These are phyloP conservation scores for Globisporangium orthogonon DNA, from an alignment of 352 stramenopile genomes.

Conservation along the genomic window DNA sequence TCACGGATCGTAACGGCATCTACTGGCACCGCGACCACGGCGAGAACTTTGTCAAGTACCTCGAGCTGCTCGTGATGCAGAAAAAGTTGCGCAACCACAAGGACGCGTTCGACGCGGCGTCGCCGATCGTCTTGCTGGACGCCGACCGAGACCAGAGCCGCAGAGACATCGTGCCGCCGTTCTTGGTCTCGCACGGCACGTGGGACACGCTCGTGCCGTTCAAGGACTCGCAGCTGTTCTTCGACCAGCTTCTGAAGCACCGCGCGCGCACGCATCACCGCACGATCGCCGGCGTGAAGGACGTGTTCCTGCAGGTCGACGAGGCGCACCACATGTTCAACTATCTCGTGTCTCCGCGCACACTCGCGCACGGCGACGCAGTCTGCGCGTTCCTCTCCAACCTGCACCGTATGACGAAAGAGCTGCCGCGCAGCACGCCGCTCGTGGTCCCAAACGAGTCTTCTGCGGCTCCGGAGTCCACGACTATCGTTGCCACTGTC, in stretches of 20 bases:
- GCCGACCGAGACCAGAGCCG: conserved; percentile 19
- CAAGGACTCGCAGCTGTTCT: conserved; percentile 66
- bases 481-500: background rate
- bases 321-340: conserved; percentile 72
- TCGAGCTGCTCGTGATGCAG: conserved; percentile 68
- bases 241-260: conserved; percentile 25
- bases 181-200: conserved; percentile 63
- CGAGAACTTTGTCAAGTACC: conserved; percentile 53
- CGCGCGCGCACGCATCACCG: conserved; percentile 7
- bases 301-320: conserved; percentile 61
- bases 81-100: conserved; percentile 38
- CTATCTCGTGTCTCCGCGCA: conserved; percentile 61
- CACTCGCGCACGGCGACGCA: conserved; percentile 58
- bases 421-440: conserved; percentile 5
- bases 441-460: background rate
- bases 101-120: conserved; percentile 49
- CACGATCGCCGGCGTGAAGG: conserved; percentile 22
- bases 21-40: conserved; percentile 54
- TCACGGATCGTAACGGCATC: conserved; percentile 59
- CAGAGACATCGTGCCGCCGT: conserved; percentile 45
- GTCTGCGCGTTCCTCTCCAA: conserved; percentile 60
- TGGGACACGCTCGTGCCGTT: conserved; percentile 69
- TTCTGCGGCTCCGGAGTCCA: background rate
- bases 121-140: conserved; percentile 47
- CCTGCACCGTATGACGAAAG: conserved; percentile 40